Evolutionary conservation across 805 yeast species (phyloP), one percentile per base, ranked within the genome.

Genomic region (Martiniozyma abietophila): DNA sequence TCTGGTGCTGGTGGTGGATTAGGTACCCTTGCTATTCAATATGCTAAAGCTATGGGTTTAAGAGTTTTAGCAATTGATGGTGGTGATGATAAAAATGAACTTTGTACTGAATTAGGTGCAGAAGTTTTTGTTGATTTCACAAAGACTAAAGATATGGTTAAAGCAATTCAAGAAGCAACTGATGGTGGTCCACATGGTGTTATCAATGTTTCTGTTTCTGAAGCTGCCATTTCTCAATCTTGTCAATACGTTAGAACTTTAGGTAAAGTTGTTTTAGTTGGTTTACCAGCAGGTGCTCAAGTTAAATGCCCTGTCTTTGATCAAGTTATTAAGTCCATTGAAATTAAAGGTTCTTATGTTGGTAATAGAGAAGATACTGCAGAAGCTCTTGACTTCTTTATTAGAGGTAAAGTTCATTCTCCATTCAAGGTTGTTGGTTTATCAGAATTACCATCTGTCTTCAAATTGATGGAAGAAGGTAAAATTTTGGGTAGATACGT

Each of bases 331-430:
- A 79, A 71, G 62, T 73, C 83, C 39, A 65, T 80, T 57, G 65
- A 66, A 52, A 77, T 83, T 54, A 74, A 67, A 58, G 94, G 92
- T 49, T 81, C 94, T 34, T 80, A 80, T 55, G 94, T 83, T 43
- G 95, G 94, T 50, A 81, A 81, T 74, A 78, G 94, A 64, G 80
- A 80, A 45, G 95, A 84, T 62, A 73, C 89, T 45, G 71, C 78
- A 44, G 86, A 78, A 59, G 85, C 85, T 31, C 53, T 78, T 38
- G 83, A 78, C 49, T 77, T 78, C 68, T 78, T 75, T 54, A 42
- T 67, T 39, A 67, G 83, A 59, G 85, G 85, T 36, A 61, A 72
- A 48, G 75, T 78, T 49, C 60, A 67, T 43, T 70, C 80, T 35
- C 82, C 61, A 48, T 76, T 81, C 64, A 72, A 73, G 65, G 55